Percentiles rank a stretch among this genome's conserved stretches.
Evolutionary conservation across 2,329 filamentous ascomycete genomes (phyloP).

Genomic region (Diplodia intermedia): DNA sequence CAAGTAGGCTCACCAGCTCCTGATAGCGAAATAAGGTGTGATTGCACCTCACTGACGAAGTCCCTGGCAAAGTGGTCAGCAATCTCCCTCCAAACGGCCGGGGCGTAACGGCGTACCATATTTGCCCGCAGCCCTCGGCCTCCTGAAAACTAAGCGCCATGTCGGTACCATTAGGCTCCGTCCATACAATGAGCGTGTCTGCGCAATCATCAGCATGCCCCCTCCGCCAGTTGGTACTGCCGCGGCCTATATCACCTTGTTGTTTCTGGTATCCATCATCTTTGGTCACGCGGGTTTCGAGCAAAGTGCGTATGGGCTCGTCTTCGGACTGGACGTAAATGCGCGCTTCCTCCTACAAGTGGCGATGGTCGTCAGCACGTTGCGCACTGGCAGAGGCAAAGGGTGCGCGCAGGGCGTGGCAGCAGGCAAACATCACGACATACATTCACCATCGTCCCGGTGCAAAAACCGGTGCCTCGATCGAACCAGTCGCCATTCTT

Average conservation of each 20-base stretch:
- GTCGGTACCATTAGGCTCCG: conserved; percentile 86
- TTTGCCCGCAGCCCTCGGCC: conserved; percentile 87
- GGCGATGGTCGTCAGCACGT: conserved; percentile 46
- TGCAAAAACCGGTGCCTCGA: conserved; percentile 94
- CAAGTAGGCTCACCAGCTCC: conserved; percentile 62
- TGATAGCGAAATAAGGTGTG: conserved; percentile 69
- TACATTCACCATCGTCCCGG: conserved; percentile 75
- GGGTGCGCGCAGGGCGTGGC: conserved; percentile 8
- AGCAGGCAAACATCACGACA: conserved; percentile 44
- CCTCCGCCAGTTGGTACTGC: conserved; percentile 24
- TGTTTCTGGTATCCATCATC: conserved; percentile 98
- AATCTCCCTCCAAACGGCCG: background rate
- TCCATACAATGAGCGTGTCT: conserved; percentile 92
- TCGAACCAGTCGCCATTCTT: conserved; percentile 99
- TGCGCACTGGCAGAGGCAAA: background rate
- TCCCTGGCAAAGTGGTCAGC: conserved; percentile 66
- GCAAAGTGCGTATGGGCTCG: conserved; percentile 78
- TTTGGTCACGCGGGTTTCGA: conserved; percentile 89
- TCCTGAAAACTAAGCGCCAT: conserved; percentile 99
- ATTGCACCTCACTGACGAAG: conserved; percentile 86
- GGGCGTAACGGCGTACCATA: conserved; percentile 70
- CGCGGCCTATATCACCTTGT: conserved; percentile 70
- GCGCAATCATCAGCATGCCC: conserved; percentile 31
- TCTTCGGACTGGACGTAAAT: conserved; percentile 95
- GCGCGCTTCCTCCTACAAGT: conserved; percentile 77